A percentile compares a stretch with the other conserved stretches of the same genome.
Conservation (phyloP, 176 grass and related monocot species). For the Oryza rufipogon region DNA sequence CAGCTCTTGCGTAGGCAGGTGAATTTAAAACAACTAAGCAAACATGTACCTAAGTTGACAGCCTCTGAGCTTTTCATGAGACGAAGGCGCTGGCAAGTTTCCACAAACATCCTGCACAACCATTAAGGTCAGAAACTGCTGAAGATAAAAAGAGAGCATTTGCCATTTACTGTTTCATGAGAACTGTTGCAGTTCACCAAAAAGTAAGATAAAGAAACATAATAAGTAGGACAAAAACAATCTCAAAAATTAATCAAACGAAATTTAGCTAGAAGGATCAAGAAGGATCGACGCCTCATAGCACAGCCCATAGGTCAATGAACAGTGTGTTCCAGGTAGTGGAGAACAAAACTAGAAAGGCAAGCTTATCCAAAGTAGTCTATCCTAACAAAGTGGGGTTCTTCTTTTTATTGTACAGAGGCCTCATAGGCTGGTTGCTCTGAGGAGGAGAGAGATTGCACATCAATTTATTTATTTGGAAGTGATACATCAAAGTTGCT, state of each 20-base stretch:
- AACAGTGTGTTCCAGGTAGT: conserved; percentile 21
- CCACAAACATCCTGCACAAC: conserved; percentile 73
- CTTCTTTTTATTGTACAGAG: conserved; percentile 19
- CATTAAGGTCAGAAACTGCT: conserved; percentile 20
- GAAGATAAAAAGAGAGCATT: not conserved
- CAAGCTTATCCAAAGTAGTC: conserved; percentile 39
- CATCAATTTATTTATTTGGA: conserved; percentile 5
- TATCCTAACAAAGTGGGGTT: conserved; percentile 24
- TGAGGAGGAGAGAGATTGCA: not conserved
- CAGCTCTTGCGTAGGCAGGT: not conserved
- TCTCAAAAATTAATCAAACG: conserved; percentile 1
- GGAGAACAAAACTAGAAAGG: conserved; percentile 49
- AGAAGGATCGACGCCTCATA: conserved; percentile 2
- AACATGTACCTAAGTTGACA: conserved; percentile 63
- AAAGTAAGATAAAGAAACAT: conserved; percentile 8
- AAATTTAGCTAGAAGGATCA: conserved; percentile 26
- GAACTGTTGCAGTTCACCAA: not conserved
- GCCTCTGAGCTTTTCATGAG: conserved; percentile 90
- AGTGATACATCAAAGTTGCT: conserved; percentile 24
- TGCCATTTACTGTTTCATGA: not conserved
- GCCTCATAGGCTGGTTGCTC: not conserved
- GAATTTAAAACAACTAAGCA: not conserved
- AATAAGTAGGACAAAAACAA: not conserved
- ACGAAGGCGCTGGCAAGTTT: conserved; percentile 78
- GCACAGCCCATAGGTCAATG: not conserved